Percentiles rank a stretch among this genome's conserved stretches.
These are phyloP conservation scores for Collybia sp. DNA, from an alignment of 768 basidiomycete genomes.

Conservation along the genomic window DNA sequence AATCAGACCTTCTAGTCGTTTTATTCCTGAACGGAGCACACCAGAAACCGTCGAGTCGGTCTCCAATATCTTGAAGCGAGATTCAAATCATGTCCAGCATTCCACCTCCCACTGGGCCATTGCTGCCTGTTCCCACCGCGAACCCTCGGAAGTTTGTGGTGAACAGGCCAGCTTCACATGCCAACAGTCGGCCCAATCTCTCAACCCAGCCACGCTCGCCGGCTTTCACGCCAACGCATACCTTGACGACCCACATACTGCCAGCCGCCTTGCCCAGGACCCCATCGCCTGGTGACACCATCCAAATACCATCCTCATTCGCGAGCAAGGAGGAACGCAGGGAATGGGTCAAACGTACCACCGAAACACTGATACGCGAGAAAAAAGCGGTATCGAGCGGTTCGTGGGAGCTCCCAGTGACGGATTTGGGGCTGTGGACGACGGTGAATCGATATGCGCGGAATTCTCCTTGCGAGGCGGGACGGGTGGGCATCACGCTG, in stretches of 20 bases:
- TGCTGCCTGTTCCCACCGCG: too few species aligned
- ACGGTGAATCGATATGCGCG: slow-evolving; percentile 15
- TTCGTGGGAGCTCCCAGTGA: slow-evolving; percentile 6
- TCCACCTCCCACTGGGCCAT: too few species aligned
- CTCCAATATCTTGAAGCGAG: too few species aligned
- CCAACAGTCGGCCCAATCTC: too few species aligned
- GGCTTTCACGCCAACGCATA: slow-evolving; percentile 14
- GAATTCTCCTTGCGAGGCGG: slow-evolving; percentile 6
- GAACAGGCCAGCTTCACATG: too few species aligned
- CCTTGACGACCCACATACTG: slow-evolving; percentile 16
- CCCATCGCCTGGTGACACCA: slow-evolving; percentile 9
- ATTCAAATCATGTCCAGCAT: too few species aligned
- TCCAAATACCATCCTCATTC: slow-evolving; percentile 13
- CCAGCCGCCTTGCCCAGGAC: slow-evolving; percentile 18
- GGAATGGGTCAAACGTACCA: slow-evolving; percentile 11
- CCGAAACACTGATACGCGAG: slow-evolving; percentile 11
- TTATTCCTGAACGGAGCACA: too few species aligned
- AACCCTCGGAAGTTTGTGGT: too few species aligned
- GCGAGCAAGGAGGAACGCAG: slow-evolving; percentile 11
- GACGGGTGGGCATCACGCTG: slow-evolving; percentile 13
- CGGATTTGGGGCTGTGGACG: slow-evolving; percentile 12
- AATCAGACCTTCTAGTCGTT: too few species aligned
- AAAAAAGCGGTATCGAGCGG: slow-evolving; percentile 11
- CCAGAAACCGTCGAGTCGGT: too few species aligned
- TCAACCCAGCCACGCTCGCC: too few species aligned